Conservation (phyloP, 352 stramenopile genomes). For the Saprolegnia parasitica region DNA sequence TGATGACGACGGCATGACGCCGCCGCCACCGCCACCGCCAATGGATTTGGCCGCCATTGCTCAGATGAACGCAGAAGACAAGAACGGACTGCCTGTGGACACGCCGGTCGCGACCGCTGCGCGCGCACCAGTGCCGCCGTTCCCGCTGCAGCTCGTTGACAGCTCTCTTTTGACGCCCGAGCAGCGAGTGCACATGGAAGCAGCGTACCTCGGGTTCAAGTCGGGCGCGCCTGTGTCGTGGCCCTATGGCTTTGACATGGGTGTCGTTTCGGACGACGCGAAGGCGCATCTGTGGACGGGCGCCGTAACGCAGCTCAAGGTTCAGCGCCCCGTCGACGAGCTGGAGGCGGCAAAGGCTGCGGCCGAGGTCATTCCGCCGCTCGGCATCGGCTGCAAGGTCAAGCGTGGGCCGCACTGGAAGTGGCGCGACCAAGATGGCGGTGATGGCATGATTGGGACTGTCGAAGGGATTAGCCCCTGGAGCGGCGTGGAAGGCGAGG, state of each 20-base stretch:
- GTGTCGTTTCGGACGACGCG: conserved; percentile 59
- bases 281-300: conserved; percentile 70
- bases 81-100: conserved; percentile 45
- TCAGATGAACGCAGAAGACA: conserved; percentile 84
- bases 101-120: neutral
- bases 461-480: conserved; percentile 83
- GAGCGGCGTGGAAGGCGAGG: conserved; percentile 85
- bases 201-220: conserved; percentile 63
- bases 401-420: conserved; percentile 89
- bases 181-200: conserved; percentile 56
- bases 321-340: conserved; percentile 29
- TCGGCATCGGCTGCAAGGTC: conserved; percentile 80
- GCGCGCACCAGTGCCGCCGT: conserved; percentile 44
- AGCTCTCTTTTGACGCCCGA: conserved; percentile 46
- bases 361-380: conserved; percentile 44
- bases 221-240: conserved; percentile 50
- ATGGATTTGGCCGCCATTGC: conserved; percentile 77
- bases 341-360: conserved; percentile 36
- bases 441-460: conserved; percentile 72
- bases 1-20: conserved; percentile 31
- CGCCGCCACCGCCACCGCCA: conserved; percentile 38
- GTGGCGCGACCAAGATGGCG: conserved; percentile 84
- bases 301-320: conserved; percentile 59
- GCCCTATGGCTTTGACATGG: conserved; percentile 69
- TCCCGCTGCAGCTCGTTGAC: conserved; percentile 46